A percentile compares a stretch with the other conserved stretches of the same genome.
Evolutionary conservation across 768 basidiomycete species (phyloP).

Genomic region (Leccinum truebloodii): DNA sequence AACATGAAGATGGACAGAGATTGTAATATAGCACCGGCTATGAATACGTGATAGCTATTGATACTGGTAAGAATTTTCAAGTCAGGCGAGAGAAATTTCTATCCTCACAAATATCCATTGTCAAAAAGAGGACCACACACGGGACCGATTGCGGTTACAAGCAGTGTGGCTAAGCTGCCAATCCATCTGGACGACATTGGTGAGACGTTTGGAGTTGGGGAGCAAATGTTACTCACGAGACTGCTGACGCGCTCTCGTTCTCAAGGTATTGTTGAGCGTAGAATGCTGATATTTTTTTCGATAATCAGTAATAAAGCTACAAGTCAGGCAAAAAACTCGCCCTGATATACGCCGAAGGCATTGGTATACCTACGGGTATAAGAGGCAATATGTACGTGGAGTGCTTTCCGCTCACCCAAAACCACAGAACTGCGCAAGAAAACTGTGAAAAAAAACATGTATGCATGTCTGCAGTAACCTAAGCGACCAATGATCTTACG

Average conservation of each 20-base stretch:
- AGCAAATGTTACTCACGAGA: conserved; percentile 6
- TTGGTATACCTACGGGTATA: conserved; percentile 14
- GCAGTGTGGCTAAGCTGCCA: conserved; percentile 22
- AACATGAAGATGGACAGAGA: conserved; percentile 39
- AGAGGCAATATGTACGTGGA: background rate
- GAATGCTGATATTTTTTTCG: conserved; percentile 15
- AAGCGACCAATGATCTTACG: conserved; percentile 13
- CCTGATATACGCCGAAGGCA: conserved; percentile 33
- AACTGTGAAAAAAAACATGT: conserved; percentile 13
- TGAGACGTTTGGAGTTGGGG: background rate
- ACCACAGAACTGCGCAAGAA: conserved; percentile 28
- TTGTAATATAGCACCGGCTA: conserved; percentile 29
- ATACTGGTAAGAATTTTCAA: background rate
- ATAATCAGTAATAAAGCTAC: background rate
- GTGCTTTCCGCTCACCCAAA: conserved; percentile 19
- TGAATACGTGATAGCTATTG: conserved; percentile 7
- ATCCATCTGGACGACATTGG: conserved; percentile 24
- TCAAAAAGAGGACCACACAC: conserved; percentile 30
- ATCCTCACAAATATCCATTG: conserved; percentile 30
- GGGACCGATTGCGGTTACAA: conserved; percentile 21
- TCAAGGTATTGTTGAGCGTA: conserved; percentile 24
- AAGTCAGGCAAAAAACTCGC: background rate
- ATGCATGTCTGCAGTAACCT: background rate
- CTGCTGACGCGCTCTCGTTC: conserved; percentile 23
- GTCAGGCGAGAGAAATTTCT: background rate